A percentile compares a stretch with the other conserved stretches of the same genome.
Evolutionary conservation across 805 yeast species (phyloP).

Genomic region (Kodamaea hsintzibuensis): DNA sequence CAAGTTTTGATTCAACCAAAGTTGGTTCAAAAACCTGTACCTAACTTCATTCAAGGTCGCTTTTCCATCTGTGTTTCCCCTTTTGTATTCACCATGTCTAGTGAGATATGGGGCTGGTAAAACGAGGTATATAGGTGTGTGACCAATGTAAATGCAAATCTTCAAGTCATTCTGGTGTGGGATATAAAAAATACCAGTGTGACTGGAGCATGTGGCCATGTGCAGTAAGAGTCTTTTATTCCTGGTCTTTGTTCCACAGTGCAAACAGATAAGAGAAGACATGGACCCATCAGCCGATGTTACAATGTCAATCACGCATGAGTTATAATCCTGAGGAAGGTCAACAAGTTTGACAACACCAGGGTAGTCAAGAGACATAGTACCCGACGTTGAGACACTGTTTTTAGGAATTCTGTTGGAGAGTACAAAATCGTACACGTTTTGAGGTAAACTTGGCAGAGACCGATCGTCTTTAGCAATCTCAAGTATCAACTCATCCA

Average conservation of each 20-base stretch:
- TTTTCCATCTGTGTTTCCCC: conserved; percentile 53
- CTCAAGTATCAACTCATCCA: conserved; percentile 18
- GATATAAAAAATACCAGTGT: conserved; percentile 14
- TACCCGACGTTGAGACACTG: not conserved
- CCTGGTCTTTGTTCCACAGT: conserved; percentile 31
- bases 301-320: conserved; percentile 26
- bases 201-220: conserved; percentile 24
- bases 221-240: conserved; percentile 21
- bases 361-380: conserved; percentile 45
- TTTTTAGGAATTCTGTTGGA: not conserved
- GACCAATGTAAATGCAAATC: conserved; percentile 25
- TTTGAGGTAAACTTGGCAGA: not conserved
- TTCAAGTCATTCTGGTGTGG: conserved; percentile 28
- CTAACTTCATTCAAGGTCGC: conserved; percentile 56
- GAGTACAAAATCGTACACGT: not conserved
- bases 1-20: conserved; percentile 64
- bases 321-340: conserved; percentile 46
- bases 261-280: conserved; percentile 28
- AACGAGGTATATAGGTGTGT: conserved; percentile 25
- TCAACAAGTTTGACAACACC: conserved; percentile 54
- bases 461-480: not conserved
- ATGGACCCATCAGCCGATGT: conserved; percentile 3
- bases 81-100: conserved; percentile 72
- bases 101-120: conserved; percentile 72
- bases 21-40: conserved; percentile 54